phyloP scores from a whole-genome alignment of 2,329 filamentous ascomycete genomes.

The Cercospora brassicicola region DNA sequence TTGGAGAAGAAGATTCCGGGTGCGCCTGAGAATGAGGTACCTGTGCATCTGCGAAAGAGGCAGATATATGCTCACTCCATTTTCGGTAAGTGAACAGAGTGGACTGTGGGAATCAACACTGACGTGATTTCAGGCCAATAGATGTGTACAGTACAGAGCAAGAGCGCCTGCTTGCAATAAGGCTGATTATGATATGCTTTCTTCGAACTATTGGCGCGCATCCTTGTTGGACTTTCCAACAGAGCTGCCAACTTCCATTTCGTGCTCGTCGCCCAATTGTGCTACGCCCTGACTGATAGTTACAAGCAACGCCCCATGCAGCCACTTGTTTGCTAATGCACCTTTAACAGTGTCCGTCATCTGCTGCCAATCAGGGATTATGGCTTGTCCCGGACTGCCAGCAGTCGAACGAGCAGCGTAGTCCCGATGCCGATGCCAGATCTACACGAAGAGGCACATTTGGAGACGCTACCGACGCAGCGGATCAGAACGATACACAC shows the following conservation, averaged over 20 bases:
- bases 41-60: slow-evolving; percentile 51
- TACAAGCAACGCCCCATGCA: not conserved
- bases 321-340: not conserved
- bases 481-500: not conserved
- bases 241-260: not conserved
- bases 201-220: not conserved
- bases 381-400: not conserved
- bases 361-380: not conserved
- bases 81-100: slow-evolving; percentile 12
- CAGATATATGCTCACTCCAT: slow-evolving; percentile 42
- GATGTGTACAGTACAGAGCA: slow-evolving; percentile 16
- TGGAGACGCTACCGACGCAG: not conserved
- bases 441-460: not conserved
- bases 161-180: not conserved
- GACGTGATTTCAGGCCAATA: slow-evolving; percentile 13
- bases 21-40: slow-evolving; percentile 50
- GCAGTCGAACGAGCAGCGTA: not conserved
- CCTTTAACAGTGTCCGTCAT: not conserved
- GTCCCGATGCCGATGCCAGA: not conserved
- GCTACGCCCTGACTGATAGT: not conserved
- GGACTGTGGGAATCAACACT: not conserved
- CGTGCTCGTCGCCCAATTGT: not conserved
- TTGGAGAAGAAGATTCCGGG: slow-evolving; percentile 56
- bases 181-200: not conserved
- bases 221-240: not conserved